Percentiles rank a stretch among this genome's conserved stretches.
Conservation (phyloP, 495 filamentous ascomycete genomes). For the Daldinia caldariorum region DNA sequence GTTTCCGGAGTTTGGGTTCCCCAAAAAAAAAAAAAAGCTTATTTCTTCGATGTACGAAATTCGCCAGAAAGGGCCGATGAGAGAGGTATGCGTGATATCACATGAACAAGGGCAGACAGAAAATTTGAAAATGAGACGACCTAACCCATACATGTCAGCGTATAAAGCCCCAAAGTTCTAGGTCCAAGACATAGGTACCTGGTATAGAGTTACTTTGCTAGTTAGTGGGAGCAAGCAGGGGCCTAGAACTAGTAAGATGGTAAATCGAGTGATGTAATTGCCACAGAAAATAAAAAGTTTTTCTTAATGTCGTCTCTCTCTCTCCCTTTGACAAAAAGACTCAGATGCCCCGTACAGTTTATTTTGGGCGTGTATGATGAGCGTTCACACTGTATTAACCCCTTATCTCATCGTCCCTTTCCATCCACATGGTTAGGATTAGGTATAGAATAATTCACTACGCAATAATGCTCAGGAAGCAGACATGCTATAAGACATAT, state of each 20-base stretch:
- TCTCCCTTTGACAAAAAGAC: background rate
- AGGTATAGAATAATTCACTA: no score
- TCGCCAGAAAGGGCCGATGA: conserved; percentile 17
- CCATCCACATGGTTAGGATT: no score
- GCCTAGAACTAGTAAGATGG: conserved; percentile 5
- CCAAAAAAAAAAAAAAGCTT: conserved; percentile 19
- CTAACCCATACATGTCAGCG: background rate
- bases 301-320: conserved; percentile 1
- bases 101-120: conserved; percentile 18
- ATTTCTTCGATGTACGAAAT: conserved; percentile 17
- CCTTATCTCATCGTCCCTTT: background rate
- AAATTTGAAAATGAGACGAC: conserved; percentile 16
- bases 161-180: conserved; percentile 4
- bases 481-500: no score
- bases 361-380: background rate
- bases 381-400: background rate
- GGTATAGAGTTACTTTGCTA: background rate
- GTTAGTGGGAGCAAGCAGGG: conserved; percentile 4
- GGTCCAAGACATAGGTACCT: background rate
- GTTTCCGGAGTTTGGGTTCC: background rate
- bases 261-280: conserved; percentile 30
- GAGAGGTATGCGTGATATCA: conserved; percentile 10
- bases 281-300: conserved; percentile 36
- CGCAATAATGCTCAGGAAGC: no score
- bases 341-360: conserved; percentile 32